Evolutionary conservation across 768 basidiomycete genomes (phyloP).

Genomic region (Russula compacta): DNA sequence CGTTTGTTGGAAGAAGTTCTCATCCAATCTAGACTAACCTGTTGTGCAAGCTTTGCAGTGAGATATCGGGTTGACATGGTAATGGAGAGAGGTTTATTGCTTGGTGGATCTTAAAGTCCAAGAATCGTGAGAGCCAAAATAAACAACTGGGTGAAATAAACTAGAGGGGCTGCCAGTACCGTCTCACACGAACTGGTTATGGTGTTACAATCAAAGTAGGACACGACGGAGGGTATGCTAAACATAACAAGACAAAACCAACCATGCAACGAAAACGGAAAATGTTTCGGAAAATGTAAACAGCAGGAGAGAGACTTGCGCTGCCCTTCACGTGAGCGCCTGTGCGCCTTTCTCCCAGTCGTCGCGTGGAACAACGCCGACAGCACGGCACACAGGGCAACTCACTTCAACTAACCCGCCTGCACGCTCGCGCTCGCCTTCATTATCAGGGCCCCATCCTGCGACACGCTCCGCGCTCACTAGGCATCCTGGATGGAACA

Average conservation of each 20-base stretch:
- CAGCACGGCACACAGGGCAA: constrained; percentile 61
- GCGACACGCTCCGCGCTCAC: constrained; percentile 59
- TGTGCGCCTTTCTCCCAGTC: constrained; percentile 51
- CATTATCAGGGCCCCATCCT: constrained; percentile 39
- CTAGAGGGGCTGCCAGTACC: not conserved
- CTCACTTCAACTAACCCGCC: constrained; percentile 47
- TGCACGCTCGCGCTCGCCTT: constrained; percentile 30
- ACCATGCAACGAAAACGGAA: not conserved
- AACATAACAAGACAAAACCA: not conserved
- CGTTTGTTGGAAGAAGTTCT: not conserved
- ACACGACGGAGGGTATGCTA: not conserved
- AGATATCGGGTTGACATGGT: constrained; percentile 19
- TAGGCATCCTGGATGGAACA: constrained; percentile 65
- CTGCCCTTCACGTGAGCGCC: constrained; percentile 19
- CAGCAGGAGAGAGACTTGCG: no score
- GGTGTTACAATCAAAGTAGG: not conserved
- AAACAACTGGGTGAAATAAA: not conserved
- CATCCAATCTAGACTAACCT: constrained; percentile 30
- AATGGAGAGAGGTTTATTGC: constrained; percentile 29
- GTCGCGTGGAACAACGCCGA: constrained; percentile 46
- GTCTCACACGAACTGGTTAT: not conserved
- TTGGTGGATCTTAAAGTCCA: no score
- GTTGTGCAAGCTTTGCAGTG: constrained; percentile 49
- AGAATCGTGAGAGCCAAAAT: not conserved
- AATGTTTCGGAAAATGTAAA: no score